Percentiles rank a stretch among this genome's conserved stretches.
Conservation (phyloP, 257 asterid species). For the Verbena officinalis region DNA sequence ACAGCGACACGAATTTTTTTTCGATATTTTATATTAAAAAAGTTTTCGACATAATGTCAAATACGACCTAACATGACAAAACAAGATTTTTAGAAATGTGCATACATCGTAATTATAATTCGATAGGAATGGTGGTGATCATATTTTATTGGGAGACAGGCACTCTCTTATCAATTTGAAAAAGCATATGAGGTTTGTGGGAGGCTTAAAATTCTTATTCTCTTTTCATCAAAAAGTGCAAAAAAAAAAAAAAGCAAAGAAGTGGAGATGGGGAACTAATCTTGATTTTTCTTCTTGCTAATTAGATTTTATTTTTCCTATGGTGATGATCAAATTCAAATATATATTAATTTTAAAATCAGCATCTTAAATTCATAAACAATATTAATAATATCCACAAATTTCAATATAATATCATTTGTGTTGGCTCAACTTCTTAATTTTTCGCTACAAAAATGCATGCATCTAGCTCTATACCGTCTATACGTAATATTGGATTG, state of each 20-base stretch:
- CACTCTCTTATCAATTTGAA: background rate
- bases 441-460: no score
- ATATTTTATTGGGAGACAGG: background rate
- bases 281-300: background rate
- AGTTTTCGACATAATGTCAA: no score
- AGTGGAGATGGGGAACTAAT: background rate
- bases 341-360: background rate
- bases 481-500: no score
- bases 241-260: background rate
- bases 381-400: no score
- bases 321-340: background rate
- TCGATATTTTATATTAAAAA: no score
- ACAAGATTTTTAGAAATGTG: no score
- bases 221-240: background rate
- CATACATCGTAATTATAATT: no score
- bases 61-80: no score
- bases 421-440: no score
- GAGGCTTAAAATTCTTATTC: conserved; percentile 1
- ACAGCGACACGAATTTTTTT: no score
- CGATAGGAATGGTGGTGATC: background rate
- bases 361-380: background rate
- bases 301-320: background rate
- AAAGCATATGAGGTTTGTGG: background rate
- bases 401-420: no score
- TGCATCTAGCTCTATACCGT: no score